Percentiles rank a stretch among this genome's conserved stretches.
Conservation (phyloP, 768 basidiomycete genomes). For the Podaxis mareebaensis region DNA sequence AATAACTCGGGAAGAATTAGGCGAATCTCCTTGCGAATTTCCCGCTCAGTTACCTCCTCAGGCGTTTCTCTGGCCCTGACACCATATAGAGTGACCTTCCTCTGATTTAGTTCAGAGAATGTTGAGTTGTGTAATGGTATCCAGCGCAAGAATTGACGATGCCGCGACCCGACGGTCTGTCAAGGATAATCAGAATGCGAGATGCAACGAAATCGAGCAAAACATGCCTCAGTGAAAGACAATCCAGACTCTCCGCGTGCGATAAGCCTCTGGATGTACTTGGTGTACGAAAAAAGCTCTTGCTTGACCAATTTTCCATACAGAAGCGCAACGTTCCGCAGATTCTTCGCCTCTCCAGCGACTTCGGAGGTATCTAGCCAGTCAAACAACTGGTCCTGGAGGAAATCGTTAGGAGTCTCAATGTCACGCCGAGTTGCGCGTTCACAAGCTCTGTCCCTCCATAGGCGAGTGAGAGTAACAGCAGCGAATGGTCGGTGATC, state of each 20-base stretch:
- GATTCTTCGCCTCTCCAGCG: constrained; percentile 55
- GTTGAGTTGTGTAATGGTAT: constrained; percentile 68
- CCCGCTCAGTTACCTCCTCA: constrained; percentile 68
- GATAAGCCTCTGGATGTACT: constrained; percentile 79
- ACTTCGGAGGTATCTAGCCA: constrained; percentile 75
- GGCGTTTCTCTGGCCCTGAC: constrained; percentile 66
- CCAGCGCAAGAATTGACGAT: constrained; percentile 68
- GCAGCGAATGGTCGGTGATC: constrained; percentile 80
- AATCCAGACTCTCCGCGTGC: constrained; percentile 73
- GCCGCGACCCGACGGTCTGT: constrained; percentile 56
- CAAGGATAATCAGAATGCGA: constrained; percentile 4
- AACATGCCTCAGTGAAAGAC: constrained; percentile 50
- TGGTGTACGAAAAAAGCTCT: constrained; percentile 72
- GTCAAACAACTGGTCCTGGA: constrained; percentile 79
- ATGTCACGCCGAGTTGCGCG: constrained; percentile 63
- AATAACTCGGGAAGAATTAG: constrained; percentile 67
- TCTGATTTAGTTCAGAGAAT: constrained; percentile 63
- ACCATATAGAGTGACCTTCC: constrained; percentile 71
- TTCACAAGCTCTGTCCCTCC: constrained; percentile 61
- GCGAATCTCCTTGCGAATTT: constrained; percentile 72
- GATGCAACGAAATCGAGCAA: background rate
- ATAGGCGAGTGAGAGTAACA: constrained; percentile 63
- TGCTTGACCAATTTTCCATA: constrained; percentile 71
- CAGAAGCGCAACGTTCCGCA: constrained; percentile 62
- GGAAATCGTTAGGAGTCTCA: constrained; percentile 57